These are phyloP conservation scores for Biscogniauxia marginata DNA, from an alignment of 2,329 filamentous ascomycete species.

Conservation along the genomic window DNA sequence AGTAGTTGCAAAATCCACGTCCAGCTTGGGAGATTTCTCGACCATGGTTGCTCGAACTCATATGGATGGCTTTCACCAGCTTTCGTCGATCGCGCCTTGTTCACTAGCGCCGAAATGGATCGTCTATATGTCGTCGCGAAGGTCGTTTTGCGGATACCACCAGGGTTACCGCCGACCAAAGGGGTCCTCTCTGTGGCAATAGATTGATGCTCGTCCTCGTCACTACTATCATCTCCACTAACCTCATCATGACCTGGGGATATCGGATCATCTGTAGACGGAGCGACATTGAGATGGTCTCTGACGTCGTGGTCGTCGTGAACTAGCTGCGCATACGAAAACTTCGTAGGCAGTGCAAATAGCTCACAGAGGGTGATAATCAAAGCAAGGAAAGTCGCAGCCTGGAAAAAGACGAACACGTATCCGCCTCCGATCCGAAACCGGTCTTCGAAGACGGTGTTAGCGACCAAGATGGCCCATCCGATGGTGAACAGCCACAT, in stretches of 20 bases:
- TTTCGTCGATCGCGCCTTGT: conserved; percentile 29
- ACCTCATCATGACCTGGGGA: conserved; percentile 19
- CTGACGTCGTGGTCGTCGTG: conserved; percentile 48
- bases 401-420: conserved; percentile 76
- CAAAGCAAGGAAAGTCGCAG: conserved; percentile 70
- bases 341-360: conserved; percentile 71
- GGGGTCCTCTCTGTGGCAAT: conserved; percentile 60
- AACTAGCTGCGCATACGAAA: conserved; percentile 62
- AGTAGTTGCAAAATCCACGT: conserved; percentile 87
- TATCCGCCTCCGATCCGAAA: conserved; percentile 76
- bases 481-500: conserved; percentile 80
- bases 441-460: conserved; percentile 76
- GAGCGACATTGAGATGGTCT: conserved; percentile 34
- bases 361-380: conserved; percentile 77
- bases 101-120: conserved; percentile 39
- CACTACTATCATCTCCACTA: conserved; percentile 23
- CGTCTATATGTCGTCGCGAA: conserved; percentile 57
- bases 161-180: conserved; percentile 74
- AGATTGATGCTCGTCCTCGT: conserved; percentile 24
- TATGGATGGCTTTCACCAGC: conserved; percentile 44
- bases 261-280: conserved; percentile 21
- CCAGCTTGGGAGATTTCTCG: conserved; percentile 73
- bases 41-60: conserved; percentile 82
- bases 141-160: conserved; percentile 59
- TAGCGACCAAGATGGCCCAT: conserved; percentile 71